phyloP scores from a whole-genome alignment of 768 basidiomycete species.

The Guyanaporus albipodus region DNA sequence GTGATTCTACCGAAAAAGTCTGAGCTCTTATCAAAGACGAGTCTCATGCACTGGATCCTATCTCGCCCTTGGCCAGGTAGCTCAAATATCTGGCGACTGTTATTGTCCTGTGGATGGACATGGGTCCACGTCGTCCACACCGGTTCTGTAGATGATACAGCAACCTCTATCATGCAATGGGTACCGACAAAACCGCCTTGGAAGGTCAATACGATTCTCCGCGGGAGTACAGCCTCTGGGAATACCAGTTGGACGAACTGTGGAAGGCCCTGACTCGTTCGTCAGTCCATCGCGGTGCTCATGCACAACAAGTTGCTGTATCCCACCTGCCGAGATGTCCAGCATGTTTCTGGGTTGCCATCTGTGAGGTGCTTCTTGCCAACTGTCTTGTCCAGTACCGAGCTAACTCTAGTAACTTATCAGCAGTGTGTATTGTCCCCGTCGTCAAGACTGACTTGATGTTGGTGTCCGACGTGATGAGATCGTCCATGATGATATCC shows the following conservation, averaged over 20 bases:
- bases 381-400: slow-evolving; percentile 68
- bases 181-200: slow-evolving; percentile 86
- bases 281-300: slow-evolving; percentile 8
- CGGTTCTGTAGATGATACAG: slow-evolving; percentile 27
- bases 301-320: slow-evolving; percentile 2
- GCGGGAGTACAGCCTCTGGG: slow-evolving; percentile 47
- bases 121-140: slow-evolving; percentile 50
- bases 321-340: slow-evolving; percentile 75
- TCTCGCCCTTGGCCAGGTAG: slow-evolving; percentile 30
- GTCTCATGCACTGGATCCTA: slow-evolving; percentile 45
- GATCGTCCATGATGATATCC: too few relatives aligned
- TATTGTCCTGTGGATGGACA: slow-evolving; percentile 78
- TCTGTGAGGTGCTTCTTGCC: slow-evolving; percentile 71
- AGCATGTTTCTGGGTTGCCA: slow-evolving; percentile 73
- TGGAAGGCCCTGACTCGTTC: slow-evolving; percentile 57
- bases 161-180: slow-evolving; percentile 48
- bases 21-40: slow-evolving; percentile 77
- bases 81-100: slow-evolving; percentile 66
- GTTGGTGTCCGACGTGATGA: slow-evolving; percentile 24
- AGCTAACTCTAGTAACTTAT: slow-evolving; percentile 59
- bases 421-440: too few relatives aligned
- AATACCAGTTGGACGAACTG: slow-evolving; percentile 73
- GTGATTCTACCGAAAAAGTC: slow-evolving; percentile 83
- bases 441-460: slow-evolving; percentile 35
- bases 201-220: slow-evolving; percentile 60